Conservation (phyloP, 192 early-diverging fungal species). For the Gryganskiella cystojenkinii region DNA sequence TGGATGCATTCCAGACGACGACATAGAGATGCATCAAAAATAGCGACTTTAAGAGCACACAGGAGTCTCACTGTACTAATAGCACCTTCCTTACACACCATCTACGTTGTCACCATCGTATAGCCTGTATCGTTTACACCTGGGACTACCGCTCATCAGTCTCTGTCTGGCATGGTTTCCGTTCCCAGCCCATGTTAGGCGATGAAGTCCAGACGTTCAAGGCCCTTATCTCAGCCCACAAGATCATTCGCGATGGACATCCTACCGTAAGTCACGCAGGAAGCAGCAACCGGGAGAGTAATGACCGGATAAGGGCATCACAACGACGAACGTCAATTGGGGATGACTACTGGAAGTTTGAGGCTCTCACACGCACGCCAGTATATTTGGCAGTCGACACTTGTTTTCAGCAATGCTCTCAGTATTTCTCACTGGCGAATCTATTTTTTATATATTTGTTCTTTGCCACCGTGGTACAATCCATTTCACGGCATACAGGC, state of each 20-base stretch:
- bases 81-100: too few relatives aligned
- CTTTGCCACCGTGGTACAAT: neutral
- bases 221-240: slow-evolving; percentile 93
- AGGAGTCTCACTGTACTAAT: too few relatives aligned
- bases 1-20: too few relatives aligned
- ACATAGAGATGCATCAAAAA: too few relatives aligned
- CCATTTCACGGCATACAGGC: slow-evolving; percentile 53
- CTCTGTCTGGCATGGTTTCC: slow-evolving; percentile 87
- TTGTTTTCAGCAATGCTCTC: neutral
- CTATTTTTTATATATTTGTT: too few relatives aligned
- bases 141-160: slow-evolving; percentile 91
- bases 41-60: too few relatives aligned
- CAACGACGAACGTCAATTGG: too few relatives aligned
- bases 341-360: too few relatives aligned
- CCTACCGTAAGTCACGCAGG: slow-evolving; percentile 64
- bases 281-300: neutral
- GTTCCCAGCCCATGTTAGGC: slow-evolving; percentile 86
- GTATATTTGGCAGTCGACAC: neutral
- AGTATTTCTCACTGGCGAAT: neutral
- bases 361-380: neutral
- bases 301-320: too few relatives aligned
- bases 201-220: slow-evolving; percentile 98
- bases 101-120: too few relatives aligned
- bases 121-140: slow-evolving; percentile 91
- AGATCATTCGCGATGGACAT: slow-evolving; percentile 95